These are phyloP conservation scores for Aspergillus sclerotiicarbonarius DNA, from an alignment of 495 filamentous ascomycete species.

Conservation along the genomic window DNA sequence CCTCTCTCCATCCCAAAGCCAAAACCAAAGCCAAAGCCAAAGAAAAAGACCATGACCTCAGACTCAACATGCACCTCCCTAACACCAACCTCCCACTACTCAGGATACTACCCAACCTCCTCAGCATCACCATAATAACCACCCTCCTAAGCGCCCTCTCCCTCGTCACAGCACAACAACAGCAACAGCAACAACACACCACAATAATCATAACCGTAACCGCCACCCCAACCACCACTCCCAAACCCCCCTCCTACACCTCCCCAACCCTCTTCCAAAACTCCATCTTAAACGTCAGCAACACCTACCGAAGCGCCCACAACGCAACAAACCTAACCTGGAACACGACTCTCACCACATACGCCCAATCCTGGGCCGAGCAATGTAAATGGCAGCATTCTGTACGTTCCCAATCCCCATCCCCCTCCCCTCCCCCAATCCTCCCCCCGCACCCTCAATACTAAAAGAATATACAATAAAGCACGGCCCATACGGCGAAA, in stretches of 20 bases:
- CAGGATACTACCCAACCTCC: not conserved
- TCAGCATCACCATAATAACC: not conserved
- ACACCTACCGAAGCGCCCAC: slow-evolving; percentile 64
- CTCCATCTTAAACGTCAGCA: slow-evolving; percentile 62
- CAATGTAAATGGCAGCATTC: slow-evolving; percentile 63
- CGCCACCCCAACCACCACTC: slow-evolving; percentile 26
- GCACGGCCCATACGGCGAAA: slow-evolving; percentile 72
- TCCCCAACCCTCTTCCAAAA: slow-evolving; percentile 48
- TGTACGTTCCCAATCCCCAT: slow-evolving; percentile 32
- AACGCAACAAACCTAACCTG: slow-evolving; percentile 60
- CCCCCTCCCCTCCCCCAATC: not conserved
- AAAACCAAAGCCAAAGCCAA: too few species aligned
- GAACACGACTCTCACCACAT: slow-evolving; percentile 61
- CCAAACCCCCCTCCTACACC: slow-evolving; percentile 48
- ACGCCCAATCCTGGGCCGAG: slow-evolving; percentile 51
- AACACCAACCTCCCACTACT: too few species aligned
- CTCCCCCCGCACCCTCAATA: not conserved
- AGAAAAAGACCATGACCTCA: too few species aligned
- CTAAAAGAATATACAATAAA: slow-evolving; percentile 24
- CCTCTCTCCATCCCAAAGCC: not conserved
- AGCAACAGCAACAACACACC: slow-evolving; percentile 8
- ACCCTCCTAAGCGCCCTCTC: slow-evolving; percentile 7
- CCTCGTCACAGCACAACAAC: slow-evolving; percentile 13
- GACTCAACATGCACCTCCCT: too few species aligned
- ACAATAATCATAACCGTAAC: slow-evolving; percentile 22